These are phyloP conservation scores for Populus pruinosa DNA, from an alignment of 345 rosid genomes.

Conservation along the genomic window DNA sequence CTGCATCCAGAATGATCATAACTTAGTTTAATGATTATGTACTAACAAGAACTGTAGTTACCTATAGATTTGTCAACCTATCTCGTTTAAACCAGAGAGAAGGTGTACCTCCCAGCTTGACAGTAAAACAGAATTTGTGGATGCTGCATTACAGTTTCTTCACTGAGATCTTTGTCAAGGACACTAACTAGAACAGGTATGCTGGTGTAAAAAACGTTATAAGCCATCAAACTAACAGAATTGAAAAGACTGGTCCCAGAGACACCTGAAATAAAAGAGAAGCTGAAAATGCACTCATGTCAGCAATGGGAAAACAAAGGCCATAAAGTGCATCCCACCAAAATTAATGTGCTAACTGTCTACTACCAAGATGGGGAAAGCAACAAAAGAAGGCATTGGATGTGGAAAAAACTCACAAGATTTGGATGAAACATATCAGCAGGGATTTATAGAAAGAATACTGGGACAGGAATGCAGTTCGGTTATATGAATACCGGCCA, in stretches of 20 bases:
- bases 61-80: constrained; percentile 1
- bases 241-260: constrained; percentile 99
- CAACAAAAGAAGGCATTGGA: background rate
- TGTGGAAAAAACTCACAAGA: constrained; percentile 63
- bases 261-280: constrained; percentile 98
- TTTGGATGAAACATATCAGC: constrained; percentile 92
- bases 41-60: background rate
- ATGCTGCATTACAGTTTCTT: constrained; percentile 91
- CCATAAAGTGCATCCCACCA: background rate
- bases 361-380: constrained; percentile 2
- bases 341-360: background rate
- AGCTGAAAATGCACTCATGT: constrained; percentile 52
- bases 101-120: constrained; percentile 91
- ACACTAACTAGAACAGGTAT: constrained; percentile 87
- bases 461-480: constrained; percentile 93
- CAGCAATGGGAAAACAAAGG: constrained; percentile 30
- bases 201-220: constrained; percentile 95
- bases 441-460: constrained; percentile 95
- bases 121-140: constrained; percentile 96
- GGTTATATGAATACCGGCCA: constrained; percentile 94
- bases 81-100: background rate
- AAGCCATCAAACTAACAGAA: constrained; percentile 98
- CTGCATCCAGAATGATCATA: constrained; percentile 34
- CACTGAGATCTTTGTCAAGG: constrained; percentile 95
- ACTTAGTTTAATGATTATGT: constrained; percentile 7